A percentile compares a stretch with the other conserved stretches of the same genome.
phyloP scores from a whole-genome alignment of 257 asterid genomes.

The Verbascum thapsus region DNA sequence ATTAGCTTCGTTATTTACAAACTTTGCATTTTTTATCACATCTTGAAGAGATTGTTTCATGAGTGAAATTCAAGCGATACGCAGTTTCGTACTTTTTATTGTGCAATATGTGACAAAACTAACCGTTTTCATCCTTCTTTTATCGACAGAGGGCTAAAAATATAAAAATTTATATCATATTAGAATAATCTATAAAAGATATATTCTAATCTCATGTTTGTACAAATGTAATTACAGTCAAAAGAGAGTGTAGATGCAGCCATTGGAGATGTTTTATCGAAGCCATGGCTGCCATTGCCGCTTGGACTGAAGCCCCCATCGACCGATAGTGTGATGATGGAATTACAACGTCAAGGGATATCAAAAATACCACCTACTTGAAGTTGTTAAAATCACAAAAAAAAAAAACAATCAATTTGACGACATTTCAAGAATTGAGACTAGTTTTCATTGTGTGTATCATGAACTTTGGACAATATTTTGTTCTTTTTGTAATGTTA shows the following conservation, averaged over 20 bases:
- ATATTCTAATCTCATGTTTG: too few relatives aligned
- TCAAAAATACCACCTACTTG: conserved; percentile 75
- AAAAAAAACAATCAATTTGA: conserved; percentile 59
- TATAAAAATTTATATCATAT: too few relatives aligned
- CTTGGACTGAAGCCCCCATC: conserved; percentile 92
- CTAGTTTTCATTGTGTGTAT: conserved; percentile 11
- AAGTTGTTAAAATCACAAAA: conserved; percentile 30
- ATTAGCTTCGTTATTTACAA: too few relatives aligned
- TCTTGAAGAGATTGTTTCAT: too few relatives aligned
- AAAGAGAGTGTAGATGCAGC: conserved; percentile 97
- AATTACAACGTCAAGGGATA: conserved; percentile 80
- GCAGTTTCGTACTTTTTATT: too few relatives aligned
- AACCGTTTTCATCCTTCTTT: too few relatives aligned
- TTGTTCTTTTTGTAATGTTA: conserved; percentile 37
- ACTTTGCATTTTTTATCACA: too few relatives aligned
- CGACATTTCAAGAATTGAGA: conserved; percentile 58
- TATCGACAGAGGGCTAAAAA: too few relatives aligned
- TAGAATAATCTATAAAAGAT: too few relatives aligned
- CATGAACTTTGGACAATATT: conserved; percentile 28
- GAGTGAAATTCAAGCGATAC: too few relatives aligned
- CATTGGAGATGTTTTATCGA: conserved; percentile 78
- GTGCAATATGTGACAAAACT: too few relatives aligned
- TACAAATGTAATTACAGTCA: conserved; percentile 48
- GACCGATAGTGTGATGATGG: conserved; percentile 70
- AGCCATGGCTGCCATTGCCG: conserved; percentile 97